Percentiles rank a stretch among this genome's conserved stretches.
These are phyloP conservation scores for Spathaspora girioi DNA, from an alignment of 805 yeast genomes.

Conservation along the genomic window DNA sequence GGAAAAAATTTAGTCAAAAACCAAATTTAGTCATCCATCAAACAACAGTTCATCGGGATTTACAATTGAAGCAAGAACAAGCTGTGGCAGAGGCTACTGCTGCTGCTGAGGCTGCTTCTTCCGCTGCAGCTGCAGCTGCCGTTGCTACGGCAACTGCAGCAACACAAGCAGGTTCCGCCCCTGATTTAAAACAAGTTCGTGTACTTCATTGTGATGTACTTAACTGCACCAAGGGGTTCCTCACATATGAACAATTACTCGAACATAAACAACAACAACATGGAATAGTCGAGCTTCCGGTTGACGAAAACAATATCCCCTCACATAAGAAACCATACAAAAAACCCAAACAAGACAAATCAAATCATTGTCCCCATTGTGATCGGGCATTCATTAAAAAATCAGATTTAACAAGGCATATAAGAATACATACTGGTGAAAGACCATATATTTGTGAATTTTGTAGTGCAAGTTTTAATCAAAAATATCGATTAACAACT, in stretches of 20 bases:
- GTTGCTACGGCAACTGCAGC: not conserved
- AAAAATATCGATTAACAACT: conserved; percentile 19
- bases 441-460: conserved; percentile 14
- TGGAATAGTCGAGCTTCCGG: not conserved
- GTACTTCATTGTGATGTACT: conserved; percentile 11
- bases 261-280: conserved; percentile 7
- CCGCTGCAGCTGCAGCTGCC: not conserved
- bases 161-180: not conserved
- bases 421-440: conserved; percentile 15
- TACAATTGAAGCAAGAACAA: conserved; percentile 5
- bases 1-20: conserved; percentile 11
- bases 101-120: not conserved
- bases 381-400: conserved; percentile 12
- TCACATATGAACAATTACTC: conserved; percentile 7
- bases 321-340: not conserved
- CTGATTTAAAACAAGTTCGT: conserved; percentile 7
- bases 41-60: conserved; percentile 10
- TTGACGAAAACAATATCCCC: too few relatives aligned
- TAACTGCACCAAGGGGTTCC: conserved; percentile 8
- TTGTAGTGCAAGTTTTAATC: conserved; percentile 15
- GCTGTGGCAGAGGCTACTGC: not conserved
- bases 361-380: conserved; percentile 14
- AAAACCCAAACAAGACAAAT: conserved; percentile 3
- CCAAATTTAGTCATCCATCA: conserved; percentile 9
- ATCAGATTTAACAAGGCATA: conserved; percentile 14